These are phyloP conservation scores for Isabelozyma gotoi DNA, from an alignment of 805 yeast species.

Conservation along the genomic window DNA sequence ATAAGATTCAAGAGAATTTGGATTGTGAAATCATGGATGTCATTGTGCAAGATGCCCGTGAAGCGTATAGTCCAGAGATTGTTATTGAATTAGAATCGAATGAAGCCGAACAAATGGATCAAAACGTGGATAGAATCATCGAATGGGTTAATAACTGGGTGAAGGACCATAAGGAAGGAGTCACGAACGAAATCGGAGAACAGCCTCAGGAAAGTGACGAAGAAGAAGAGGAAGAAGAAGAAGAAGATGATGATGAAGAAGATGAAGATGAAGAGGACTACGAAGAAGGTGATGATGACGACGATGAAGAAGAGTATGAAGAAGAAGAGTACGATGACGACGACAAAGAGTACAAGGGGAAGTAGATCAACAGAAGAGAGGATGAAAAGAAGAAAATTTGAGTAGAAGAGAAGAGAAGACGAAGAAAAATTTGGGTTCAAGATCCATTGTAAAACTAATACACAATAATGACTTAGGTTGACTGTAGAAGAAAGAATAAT, in stretches of 20 bases:
- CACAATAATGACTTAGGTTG: too few species aligned
- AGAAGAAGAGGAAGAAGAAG: conserved; percentile 9
- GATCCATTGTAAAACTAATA: too few species aligned
- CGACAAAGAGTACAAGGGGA: conserved; percentile 6
- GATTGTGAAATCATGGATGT: conserved; percentile 98
- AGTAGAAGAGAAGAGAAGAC: background rate
- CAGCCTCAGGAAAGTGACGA: conserved; percentile 7
- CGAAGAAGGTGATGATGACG: conserved; percentile 9
- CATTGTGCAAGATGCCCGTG: conserved; percentile 81
- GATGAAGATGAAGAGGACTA: conserved; percentile 13
- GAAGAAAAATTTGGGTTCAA: too few species aligned
- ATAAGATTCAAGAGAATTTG: conserved; percentile 84
- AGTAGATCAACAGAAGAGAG: background rate
- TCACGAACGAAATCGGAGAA: conserved; percentile 25
- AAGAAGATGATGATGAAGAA: conserved; percentile 6
- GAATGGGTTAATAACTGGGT: conserved; percentile 81
- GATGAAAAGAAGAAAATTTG: background rate
- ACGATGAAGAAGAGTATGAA: conserved; percentile 11
- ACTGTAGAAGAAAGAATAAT: too few species aligned
- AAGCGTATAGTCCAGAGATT: conserved; percentile 73
- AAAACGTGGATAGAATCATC: conserved; percentile 73
- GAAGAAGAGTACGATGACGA: conserved; percentile 11
- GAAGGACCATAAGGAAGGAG: conserved; percentile 44
- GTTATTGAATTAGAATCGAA: conserved; percentile 81
- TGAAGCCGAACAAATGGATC: conserved; percentile 71